Percentiles rank a stretch among this genome's conserved stretches.
Evolutionary conservation across 2,329 filamentous ascomycete genomes (phyloP).

Genomic region (Bipolaris cookei): DNA sequence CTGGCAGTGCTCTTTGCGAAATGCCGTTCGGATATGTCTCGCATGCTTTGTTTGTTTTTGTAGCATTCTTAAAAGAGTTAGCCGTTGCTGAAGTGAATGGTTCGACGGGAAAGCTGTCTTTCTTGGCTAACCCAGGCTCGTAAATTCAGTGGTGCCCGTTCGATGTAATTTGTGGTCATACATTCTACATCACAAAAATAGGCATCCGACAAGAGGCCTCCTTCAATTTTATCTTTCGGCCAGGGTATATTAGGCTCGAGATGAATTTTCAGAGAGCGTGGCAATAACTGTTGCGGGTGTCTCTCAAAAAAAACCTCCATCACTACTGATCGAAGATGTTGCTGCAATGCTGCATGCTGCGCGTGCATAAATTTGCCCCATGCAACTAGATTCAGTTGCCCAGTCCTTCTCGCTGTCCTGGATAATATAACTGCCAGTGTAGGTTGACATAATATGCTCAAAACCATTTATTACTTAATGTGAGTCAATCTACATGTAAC

Average conservation of each 20-base stretch:
- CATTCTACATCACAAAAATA: neutral
- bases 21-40: neutral
- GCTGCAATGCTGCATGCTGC: neutral
- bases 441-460: too few species aligned
- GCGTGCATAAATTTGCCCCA: neutral
- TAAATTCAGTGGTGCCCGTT: neutral
- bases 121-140: neutral
- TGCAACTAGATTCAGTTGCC: neutral
- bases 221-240: too few species aligned
- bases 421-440: neutral
- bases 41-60: neutral
- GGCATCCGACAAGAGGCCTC: too few species aligned
- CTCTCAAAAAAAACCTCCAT: neutral
- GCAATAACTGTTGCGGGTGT: neutral
- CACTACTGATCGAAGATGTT: neutral
- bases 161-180: neutral
- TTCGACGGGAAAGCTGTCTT: neutral
- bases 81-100: neutral
- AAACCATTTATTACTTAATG: neutral
- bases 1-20: neutral
- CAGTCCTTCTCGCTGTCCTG: neutral
- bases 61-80: neutral
- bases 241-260: rapidly evolving
- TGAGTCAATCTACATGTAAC: neutral
- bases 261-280: too few species aligned